phyloP scores from a whole-genome alignment of 306 rosid species.

The Mimosa bimucronata region DNA sequence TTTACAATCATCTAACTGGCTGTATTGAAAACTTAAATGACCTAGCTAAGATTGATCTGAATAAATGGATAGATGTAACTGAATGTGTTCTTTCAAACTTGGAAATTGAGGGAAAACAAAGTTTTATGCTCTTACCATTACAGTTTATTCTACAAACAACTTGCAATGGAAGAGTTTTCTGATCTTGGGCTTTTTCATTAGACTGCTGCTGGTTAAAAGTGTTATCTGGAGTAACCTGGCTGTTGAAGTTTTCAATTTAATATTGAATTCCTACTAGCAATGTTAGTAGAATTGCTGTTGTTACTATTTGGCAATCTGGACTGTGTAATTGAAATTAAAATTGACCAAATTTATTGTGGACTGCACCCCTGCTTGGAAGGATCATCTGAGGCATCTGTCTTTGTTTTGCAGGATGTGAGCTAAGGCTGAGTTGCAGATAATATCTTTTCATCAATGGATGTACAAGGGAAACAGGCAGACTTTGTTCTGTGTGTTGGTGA shows the following conservation, averaged over 20 bases:
- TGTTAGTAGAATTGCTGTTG: background rate
- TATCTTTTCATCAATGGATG: slow-evolving; percentile 54
- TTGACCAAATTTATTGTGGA: background rate
- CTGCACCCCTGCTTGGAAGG: background rate
- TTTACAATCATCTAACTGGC: too few species aligned
- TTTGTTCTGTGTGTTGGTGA: slow-evolving; percentile 63
- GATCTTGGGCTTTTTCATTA: background rate
- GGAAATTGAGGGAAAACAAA: too few species aligned
- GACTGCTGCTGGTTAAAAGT: background rate
- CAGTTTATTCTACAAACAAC: too few species aligned
- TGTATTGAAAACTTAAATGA: too few species aligned
- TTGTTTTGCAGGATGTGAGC: slow-evolving; percentile 51
- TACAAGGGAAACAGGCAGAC: slow-evolving; percentile 51
- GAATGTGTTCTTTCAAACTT: too few species aligned
- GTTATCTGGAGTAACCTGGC: background rate
- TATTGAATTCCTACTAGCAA: background rate
- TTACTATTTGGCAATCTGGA: background rate
- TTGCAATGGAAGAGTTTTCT: too few species aligned
- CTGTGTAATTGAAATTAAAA: background rate
- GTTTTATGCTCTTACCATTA: too few species aligned
- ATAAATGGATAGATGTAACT: too few species aligned
- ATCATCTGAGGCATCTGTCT: background rate
- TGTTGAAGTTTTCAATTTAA: background rate
- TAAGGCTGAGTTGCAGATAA: slow-evolving; percentile 56
- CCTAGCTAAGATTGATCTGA: too few species aligned